Conservation (phyloP, 2,329 filamentous ascomycete species). For the Scedosporium minutisporum region DNA sequence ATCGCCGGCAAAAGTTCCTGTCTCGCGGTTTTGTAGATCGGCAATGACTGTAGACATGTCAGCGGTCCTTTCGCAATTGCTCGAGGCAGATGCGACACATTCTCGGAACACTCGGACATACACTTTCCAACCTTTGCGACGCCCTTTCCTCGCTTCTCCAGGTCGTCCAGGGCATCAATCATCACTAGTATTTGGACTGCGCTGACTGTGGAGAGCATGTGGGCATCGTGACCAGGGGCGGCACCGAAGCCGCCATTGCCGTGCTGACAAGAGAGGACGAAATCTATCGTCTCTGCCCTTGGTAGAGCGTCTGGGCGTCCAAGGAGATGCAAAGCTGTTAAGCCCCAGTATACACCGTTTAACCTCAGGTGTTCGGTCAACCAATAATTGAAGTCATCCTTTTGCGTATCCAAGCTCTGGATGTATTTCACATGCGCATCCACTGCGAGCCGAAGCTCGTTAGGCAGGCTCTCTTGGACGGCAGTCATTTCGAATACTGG, state of each 20-base stretch:
- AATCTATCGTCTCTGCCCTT: constrained; percentile 72
- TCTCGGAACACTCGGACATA: constrained; percentile 33
- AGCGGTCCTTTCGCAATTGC: constrained; percentile 1
- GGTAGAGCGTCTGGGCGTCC: constrained; percentile 73
- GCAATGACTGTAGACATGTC: constrained; percentile 54
- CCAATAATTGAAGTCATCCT: constrained; percentile 96
- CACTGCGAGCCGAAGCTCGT: constrained; percentile 36
- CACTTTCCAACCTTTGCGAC: constrained; percentile 63
- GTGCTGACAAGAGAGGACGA: constrained; percentile 90
- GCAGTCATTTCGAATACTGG: background rate
- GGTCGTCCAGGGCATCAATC: constrained; percentile 72
- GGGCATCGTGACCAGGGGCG: constrained; percentile 86
- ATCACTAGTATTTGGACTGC: constrained; percentile 88
- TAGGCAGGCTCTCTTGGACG: constrained; percentile 13
- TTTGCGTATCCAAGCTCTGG: constrained; percentile 80
- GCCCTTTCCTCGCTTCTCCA: constrained; percentile 62
- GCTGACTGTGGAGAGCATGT: constrained; percentile 93
- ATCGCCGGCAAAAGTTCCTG: constrained; percentile 85
- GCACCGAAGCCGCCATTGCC: constrained; percentile 86
- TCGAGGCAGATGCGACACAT: too few relatives aligned
- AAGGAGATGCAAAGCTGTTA: constrained; percentile 80
- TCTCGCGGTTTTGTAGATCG: constrained; percentile 65
- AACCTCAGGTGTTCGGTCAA: constrained; percentile 92
- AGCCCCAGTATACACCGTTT: constrained; percentile 93
- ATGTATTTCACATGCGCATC: constrained; percentile 80